Percentiles rank a stretch among this genome's conserved stretches.
phyloP scores from a whole-genome alignment of 1,139 yeast genomes.

The Candida labiduridarum region DNA sequence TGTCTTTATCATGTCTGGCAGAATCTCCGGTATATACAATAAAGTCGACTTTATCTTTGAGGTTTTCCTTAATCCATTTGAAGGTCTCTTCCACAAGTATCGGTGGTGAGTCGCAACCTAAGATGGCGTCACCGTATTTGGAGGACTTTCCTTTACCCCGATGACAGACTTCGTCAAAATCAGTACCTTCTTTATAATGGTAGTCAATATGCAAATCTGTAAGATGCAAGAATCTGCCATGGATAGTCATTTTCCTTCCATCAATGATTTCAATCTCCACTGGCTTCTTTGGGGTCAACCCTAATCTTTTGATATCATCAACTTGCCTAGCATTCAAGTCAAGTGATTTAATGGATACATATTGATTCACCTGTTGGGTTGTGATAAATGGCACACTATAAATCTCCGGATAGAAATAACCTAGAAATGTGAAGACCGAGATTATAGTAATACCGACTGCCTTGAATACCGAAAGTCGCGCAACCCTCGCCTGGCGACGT shows the following conservation, averaged over 20 bases:
- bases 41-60: conserved; percentile 78
- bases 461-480: neutral
- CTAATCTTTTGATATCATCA: conserved; percentile 16
- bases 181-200: conserved; percentile 57
- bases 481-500: neutral
- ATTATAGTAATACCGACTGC: neutral
- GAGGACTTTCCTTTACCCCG: conserved; percentile 55
- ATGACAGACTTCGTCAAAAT: conserved; percentile 60
- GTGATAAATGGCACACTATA: neutral
- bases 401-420: neutral
- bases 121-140: conserved; percentile 72
- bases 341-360: conserved; percentile 9
- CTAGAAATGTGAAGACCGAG: neutral
- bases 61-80: conserved; percentile 62
- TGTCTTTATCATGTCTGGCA: conserved; percentile 82
- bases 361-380: conserved; percentile 1
- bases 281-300: conserved; percentile 36
- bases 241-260: conserved; percentile 35
- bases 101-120: conserved; percentile 75
- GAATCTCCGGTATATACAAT: conserved; percentile 93
- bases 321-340: conserved; percentile 12
- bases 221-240: conserved; percentile 80
- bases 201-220: conserved; percentile 89
- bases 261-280: conserved; percentile 26
- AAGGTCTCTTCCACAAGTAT: conserved; percentile 63